These are phyloP conservation scores for Helotiales sp. DNA, from an alignment of 2,329 filamentous ascomycete species.

Conservation along the genomic window DNA sequence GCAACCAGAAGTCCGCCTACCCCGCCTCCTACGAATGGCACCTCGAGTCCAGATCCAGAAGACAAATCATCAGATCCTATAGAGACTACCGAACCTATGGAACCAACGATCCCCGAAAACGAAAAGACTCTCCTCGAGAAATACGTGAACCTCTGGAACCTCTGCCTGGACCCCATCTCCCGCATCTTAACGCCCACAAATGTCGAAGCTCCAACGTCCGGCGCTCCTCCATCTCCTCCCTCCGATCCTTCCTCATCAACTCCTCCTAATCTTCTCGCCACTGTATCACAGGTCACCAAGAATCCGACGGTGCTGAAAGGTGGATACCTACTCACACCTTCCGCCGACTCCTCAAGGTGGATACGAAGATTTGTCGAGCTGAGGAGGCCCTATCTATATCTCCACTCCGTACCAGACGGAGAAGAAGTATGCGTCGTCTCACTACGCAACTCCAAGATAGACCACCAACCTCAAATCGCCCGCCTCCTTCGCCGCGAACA, in stretches of 20 bases:
- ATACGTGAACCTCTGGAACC: constrained; percentile 36
- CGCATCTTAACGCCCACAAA: constrained; percentile 60
- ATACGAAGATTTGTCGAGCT: constrained; percentile 91
- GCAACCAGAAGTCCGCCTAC: not conserved
- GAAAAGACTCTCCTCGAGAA: constrained; percentile 42
- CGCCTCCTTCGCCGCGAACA: constrained; percentile 57
- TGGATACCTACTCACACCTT: constrained; percentile 84
- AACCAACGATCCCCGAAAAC: constrained; percentile 31
- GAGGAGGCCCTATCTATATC: constrained; percentile 84
- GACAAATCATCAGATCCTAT: constrained; percentile 31
- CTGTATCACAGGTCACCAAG: constrained; percentile 75
- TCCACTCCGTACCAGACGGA: constrained; percentile 81
- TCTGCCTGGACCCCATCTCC: constrained; percentile 34
- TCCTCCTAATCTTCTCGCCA: constrained; percentile 62
- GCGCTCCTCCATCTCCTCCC: constrained; percentile 41
- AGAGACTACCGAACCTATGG: not conserved
- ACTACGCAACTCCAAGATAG: constrained; percentile 84
- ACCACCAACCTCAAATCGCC: constrained; percentile 86
- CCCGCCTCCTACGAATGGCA: constrained; percentile 10
- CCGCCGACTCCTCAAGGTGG: constrained; percentile 81
- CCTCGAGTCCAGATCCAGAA: not conserved
- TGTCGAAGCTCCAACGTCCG: constrained; percentile 68
- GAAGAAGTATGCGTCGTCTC: constrained; percentile 91
- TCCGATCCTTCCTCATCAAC: constrained; percentile 29
- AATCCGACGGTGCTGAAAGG: constrained; percentile 81